A percentile compares a stretch with the other conserved stretches of the same genome.
Conservation (phyloP, 2,329 filamentous ascomycete species). For the Chlorencoelia australis region DNA sequence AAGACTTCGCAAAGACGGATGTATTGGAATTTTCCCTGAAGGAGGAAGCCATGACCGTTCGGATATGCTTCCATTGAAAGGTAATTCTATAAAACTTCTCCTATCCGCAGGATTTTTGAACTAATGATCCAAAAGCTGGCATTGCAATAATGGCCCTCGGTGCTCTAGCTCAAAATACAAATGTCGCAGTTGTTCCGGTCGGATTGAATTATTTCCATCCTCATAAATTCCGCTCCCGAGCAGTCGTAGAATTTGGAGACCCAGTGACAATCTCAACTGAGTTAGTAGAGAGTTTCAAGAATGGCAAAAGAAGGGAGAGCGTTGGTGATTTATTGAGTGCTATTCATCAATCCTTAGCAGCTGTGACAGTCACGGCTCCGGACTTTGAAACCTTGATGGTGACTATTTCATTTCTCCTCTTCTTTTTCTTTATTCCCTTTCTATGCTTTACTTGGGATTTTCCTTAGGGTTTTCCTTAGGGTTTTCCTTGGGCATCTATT, state of each 20-base stretch:
- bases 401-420: slow-evolving; percentile 29
- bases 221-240: slow-evolving; percentile 92
- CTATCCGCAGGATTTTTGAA: background rate
- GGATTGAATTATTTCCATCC: slow-evolving; percentile 99
- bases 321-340: slow-evolving; percentile 74
- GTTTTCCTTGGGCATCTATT: no score
- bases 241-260: slow-evolving; percentile 89
- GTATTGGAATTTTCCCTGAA: slow-evolving; percentile 94
- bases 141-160: slow-evolving; percentile 95
- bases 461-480: no score
- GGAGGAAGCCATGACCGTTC: slow-evolving; percentile 82
- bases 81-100: background rate
- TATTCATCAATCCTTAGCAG: slow-evolving; percentile 71
- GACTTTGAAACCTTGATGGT: slow-evolving; percentile 94
- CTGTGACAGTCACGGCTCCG: slow-evolving; percentile 86
- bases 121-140: slow-evolving; percentile 2
- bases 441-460: no score
- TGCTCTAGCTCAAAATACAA: slow-evolving; percentile 68
- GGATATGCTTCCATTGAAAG: slow-evolving; percentile 84
- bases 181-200: slow-evolving; percentile 85
- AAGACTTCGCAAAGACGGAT: slow-evolving; percentile 70
- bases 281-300: slow-evolving; percentile 75
- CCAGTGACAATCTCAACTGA: slow-evolving; percentile 73
- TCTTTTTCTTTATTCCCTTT: slow-evolving; percentile 27
- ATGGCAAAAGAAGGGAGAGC: slow-evolving; percentile 71